A percentile compares a stretch with the other conserved stretches of the same genome.
These are phyloP conservation scores for Ceratonia siliqua DNA, from an alignment of 306 rosid genomes.

Conservation along the genomic window DNA sequence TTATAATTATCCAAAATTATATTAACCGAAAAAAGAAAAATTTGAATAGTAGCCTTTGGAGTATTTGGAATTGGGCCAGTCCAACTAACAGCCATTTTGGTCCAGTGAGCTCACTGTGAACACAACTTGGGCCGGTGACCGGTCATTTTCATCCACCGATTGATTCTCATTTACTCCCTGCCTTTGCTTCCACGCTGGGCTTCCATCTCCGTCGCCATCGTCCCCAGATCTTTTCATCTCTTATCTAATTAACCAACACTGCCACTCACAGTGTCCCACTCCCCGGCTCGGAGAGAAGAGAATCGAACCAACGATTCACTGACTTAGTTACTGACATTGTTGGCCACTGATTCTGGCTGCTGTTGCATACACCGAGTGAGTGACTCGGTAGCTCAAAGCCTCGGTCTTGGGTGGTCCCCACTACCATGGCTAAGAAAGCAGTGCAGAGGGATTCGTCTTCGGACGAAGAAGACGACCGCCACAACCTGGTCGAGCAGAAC, in stretches of 20 bases:
- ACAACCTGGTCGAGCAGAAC: conserved; percentile 53
- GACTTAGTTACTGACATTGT: not conserved
- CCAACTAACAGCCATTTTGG: not conserved
- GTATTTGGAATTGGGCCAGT: conserved; percentile 31
- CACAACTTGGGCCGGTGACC: conserved; percentile 32
- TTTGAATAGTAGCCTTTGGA: not conserved
- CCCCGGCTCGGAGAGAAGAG: not conserved
- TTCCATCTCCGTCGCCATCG: not conserved
- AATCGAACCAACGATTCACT: not conserved
- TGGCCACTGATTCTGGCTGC: not conserved
- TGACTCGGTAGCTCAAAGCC: not conserved
- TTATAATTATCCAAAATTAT: too few relatives aligned
- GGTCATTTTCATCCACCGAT: conserved; percentile 37
- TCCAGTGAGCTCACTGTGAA: not conserved
- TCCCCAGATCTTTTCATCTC: not conserved
- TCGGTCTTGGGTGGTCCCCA: not conserved
- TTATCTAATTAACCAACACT: not conserved
- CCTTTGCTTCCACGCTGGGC: not conserved
- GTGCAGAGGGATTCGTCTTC: conserved; percentile 66
- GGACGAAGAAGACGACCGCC: conserved; percentile 72
- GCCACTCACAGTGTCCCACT: not conserved
- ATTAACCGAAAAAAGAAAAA: too few relatives aligned
- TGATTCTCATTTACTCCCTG: not conserved
- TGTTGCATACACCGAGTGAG: not conserved
- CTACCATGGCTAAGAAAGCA: conserved; percentile 18